Evolutionary conservation across 2,329 filamentous ascomycete genomes (phyloP), one percentile per base, ranked within the genome.

Genomic region (Xylaria sp.): DNA sequence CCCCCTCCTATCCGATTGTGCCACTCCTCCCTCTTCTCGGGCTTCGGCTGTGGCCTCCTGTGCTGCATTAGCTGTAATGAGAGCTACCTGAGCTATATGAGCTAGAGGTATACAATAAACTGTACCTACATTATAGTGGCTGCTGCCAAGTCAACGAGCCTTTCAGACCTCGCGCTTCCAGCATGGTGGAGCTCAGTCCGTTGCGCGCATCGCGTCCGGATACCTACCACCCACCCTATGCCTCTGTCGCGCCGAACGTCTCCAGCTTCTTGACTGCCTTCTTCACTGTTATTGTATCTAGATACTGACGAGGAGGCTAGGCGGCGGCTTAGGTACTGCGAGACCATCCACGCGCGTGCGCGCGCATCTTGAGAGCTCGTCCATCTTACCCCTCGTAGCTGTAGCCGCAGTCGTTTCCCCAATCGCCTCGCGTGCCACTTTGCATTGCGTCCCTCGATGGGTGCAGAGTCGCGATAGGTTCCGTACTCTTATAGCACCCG

Each of bases 241-340:
- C 18, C 27, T 44, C 37, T 27, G n/a, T 25, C 10, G n/a, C 42
- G 29, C 23, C 29, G 9, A 40, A 40, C 32, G 23, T 18, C 21
- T 25, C 35, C 6, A 10, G 32, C 35, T 48, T 10, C 48, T n/a
- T 21, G 21, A 27, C 10, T 10, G 32, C 23, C 54, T 13, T 37
- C 4, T 21, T 55, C 44, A 40, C 58, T 35, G n/a, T 51, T 54
- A 16, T 23, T 44, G n/a, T n/a, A 4, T 25, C 58, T 1, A 25
- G 12, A 37, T 13, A 55, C 55, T 65, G 55, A 68, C 50, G 13
- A 60, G 23, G n/a, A 13, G 40, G 50, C 32, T 18, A 60, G 32
- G 48, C 37, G 25, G 29, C 32, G 48, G 32, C 32, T 32, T 54
- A 54, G 27, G 51, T 29, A 13, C 4, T 23, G 48, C 35, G 42